phyloP scores from a whole-genome alignment of 495 filamentous ascomycete species.

The Tuber brumale region DNA sequence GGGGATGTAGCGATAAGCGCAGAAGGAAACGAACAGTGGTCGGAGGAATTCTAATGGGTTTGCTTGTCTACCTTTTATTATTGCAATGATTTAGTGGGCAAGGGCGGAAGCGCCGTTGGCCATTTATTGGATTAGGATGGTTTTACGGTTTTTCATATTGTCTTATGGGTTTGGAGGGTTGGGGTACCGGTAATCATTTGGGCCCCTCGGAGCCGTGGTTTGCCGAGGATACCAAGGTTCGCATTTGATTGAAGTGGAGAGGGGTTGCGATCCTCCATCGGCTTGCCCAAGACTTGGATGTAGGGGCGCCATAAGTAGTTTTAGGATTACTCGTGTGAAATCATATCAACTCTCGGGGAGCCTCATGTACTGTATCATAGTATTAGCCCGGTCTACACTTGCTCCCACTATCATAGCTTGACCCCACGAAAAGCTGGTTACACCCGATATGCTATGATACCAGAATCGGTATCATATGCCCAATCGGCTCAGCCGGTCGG shows the following conservation, averaged over 20 bases:
- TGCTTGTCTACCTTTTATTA: neutral
- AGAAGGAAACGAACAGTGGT: neutral
- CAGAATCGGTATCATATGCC: conserved; percentile 1
- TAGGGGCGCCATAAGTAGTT: neutral
- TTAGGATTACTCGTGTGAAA: neutral
- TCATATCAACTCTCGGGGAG: neutral
- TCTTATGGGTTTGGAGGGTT: neutral
- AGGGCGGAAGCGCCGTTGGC: neutral
- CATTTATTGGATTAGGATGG: neutral
- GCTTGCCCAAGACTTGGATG: neutral
- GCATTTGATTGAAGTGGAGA: neutral
- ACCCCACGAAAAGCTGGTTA: neutral
- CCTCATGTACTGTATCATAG: neutral
- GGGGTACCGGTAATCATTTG: neutral
- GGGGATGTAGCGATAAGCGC: neutral
- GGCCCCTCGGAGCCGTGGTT: neutral
- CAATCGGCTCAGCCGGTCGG: neutral
- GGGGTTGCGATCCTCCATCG: neutral
- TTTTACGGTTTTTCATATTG: neutral
- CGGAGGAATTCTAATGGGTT: neutral
- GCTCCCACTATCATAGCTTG: neutral
- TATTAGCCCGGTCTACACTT: neutral
- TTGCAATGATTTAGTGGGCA: neutral
- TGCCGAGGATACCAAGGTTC: neutral
- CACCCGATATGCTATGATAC: neutral